Conservation (phyloP, 441 rosid species). For the Populus tomentosa region DNA sequence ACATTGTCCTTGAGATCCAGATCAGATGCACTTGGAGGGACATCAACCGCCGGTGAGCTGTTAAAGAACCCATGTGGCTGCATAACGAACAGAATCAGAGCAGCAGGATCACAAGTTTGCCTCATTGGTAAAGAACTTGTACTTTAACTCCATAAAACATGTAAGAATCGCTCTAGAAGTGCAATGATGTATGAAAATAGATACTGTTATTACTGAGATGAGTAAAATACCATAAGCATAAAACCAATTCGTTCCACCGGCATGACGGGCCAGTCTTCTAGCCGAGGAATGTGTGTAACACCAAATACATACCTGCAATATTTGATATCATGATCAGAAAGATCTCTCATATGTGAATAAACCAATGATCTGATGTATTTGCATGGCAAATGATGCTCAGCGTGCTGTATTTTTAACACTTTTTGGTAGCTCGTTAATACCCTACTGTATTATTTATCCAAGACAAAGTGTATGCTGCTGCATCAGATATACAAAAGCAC, state of each 20-base stretch:
- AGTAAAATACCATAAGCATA: constrained; percentile 59
- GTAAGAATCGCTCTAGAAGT: too few species aligned
- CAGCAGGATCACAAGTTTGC: neutral
- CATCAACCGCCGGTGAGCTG: constrained; percentile 78
- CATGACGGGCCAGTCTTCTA: constrained; percentile 98
- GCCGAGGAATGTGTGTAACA: constrained; percentile 73
- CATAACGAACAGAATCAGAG: neutral
- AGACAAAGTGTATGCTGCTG: neutral
- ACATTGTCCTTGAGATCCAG: constrained; percentile 61
- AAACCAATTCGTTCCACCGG: constrained; percentile 88
- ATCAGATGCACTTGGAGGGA: constrained; percentile 68
- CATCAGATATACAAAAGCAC: neutral
- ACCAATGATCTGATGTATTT: neutral
- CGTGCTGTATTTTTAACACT: neutral
- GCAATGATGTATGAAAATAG: neutral
- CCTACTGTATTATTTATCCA: neutral
- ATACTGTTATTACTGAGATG: neutral
- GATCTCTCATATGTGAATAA: neutral
- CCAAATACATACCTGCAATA: constrained; percentile 79
- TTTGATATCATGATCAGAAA: constrained; percentile 19
- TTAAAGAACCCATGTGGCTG: constrained; percentile 93
- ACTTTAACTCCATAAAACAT: neutral
- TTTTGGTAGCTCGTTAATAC: neutral
- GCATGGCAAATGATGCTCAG: neutral
- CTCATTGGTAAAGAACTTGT: neutral